These are phyloP conservation scores for Candida sphagnicola DNA, from an alignment of 805 yeast species.

Conservation along the genomic window DNA sequence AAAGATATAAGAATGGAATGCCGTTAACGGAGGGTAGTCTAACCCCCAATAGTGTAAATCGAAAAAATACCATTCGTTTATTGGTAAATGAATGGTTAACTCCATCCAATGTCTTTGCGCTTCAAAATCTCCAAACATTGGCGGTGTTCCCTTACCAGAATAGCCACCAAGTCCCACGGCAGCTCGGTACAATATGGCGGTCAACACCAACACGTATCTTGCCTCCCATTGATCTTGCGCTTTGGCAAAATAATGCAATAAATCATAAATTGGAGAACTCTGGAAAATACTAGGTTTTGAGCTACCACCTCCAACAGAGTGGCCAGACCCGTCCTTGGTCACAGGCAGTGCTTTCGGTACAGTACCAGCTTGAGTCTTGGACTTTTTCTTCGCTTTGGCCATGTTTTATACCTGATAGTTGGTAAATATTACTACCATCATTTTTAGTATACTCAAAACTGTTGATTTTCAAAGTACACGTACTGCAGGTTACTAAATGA, in stretches of 20 bases:
- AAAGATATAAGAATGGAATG: conserved; percentile 79
- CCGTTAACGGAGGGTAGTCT: conserved; percentile 96
- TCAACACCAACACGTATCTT: conserved; percentile 65
- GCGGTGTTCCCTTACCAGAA: conserved; percentile 69
- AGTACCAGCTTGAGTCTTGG: neutral
- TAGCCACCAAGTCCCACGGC: conserved; percentile 88
- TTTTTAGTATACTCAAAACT: too few species aligned
- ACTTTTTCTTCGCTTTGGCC: conserved; percentile 1
- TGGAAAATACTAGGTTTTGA: conserved; percentile 7
- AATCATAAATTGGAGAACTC: conserved; percentile 68
- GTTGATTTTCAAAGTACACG: too few species aligned
- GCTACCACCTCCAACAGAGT: neutral
- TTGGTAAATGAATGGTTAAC: conserved; percentile 71
- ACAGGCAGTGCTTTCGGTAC: neutral
- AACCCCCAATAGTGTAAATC: conserved; percentile 94
- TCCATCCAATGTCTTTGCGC: conserved; percentile 99
- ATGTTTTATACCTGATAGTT: too few species aligned
- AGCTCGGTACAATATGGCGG: conserved; percentile 71
- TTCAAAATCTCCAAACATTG: conserved; percentile 93
- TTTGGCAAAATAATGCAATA: conserved; percentile 71
- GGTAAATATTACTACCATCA: too few species aligned
- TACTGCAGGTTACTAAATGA: too few species aligned
- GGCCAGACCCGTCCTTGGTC: neutral
- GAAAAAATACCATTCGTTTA: conserved; percentile 80
- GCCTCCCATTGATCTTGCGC: conserved; percentile 92